Conservation (phyloP, 306 rosid genomes). For the Lathyrus aphaca region DNA sequence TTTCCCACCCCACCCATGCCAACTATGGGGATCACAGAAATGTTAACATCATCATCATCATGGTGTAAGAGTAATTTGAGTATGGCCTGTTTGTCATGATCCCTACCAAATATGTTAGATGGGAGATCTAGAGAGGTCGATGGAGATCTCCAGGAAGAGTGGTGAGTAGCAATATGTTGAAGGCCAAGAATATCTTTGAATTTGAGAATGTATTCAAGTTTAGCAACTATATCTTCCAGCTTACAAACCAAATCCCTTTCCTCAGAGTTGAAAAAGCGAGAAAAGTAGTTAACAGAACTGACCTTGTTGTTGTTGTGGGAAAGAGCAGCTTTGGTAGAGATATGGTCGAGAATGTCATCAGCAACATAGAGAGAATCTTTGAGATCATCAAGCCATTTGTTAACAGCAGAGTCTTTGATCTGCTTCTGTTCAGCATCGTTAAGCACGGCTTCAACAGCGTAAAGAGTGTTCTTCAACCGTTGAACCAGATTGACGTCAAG, state of each 20-base stretch:
- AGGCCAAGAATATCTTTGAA: conserved; percentile 23
- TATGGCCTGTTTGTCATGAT: not conserved
- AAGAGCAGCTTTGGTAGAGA: too few species aligned
- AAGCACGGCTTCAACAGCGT: not conserved
- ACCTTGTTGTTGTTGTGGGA: not conserved
- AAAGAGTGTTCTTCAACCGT: conserved; percentile 1
- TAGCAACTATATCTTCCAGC: not conserved
- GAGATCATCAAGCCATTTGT: conserved; percentile 14
- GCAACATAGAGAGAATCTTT: conserved; percentile 12
- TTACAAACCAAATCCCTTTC: not conserved
- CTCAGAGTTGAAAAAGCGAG: conserved; percentile 2
- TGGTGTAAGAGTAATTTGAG: conserved; percentile 5
- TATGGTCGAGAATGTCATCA: not conserved
- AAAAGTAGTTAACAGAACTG: not conserved
- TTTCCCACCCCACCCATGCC: conserved; percentile 18
- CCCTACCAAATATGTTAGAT: conserved; percentile 12
- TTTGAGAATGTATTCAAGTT: conserved; percentile 18
- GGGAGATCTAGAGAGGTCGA: conserved; percentile 1
- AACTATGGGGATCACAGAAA: conserved; percentile 12
- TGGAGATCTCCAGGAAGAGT: conserved; percentile 2
- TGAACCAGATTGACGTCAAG: not conserved
- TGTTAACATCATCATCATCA: not conserved
- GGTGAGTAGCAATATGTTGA: not conserved
- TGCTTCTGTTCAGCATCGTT: conserved; percentile 11
- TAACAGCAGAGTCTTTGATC: not conserved